Conservation (phyloP, 2,329 filamentous ascomycete species). For the Phaeosphaeria sp. region DNA sequence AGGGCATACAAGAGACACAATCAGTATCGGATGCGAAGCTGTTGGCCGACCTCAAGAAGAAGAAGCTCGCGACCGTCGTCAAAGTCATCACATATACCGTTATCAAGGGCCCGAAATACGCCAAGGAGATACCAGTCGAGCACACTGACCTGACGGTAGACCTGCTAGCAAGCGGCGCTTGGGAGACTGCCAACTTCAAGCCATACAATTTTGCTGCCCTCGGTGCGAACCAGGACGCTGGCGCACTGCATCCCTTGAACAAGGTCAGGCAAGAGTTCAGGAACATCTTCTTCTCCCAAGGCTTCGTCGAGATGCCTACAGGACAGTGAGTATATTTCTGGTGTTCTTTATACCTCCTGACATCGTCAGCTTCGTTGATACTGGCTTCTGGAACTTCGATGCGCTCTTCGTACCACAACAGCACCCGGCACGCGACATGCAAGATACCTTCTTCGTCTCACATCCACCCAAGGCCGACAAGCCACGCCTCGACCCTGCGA, state of each 20-base stretch:
- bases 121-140: conserved; percentile 86
- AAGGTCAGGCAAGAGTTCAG: conserved; percentile 97
- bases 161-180: conserved; percentile 85
- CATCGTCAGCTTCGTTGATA: conserved; percentile 77
- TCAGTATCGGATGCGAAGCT: conserved; percentile 76
- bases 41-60: conserved; percentile 84
- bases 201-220: conserved; percentile 79
- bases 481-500: conserved; percentile 63
- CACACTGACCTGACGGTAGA: conserved; percentile 95
- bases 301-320: conserved; percentile 98
- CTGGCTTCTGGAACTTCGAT: conserved; percentile 99
- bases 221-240: conserved; percentile 66
- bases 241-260: conserved; percentile 68
- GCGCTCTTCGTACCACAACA: conserved; percentile 96
- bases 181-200: conserved; percentile 92
- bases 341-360: conserved; percentile 5
- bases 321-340: conserved; percentile 62
- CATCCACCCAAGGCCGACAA: conserved; percentile 80
- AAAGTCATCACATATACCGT: conserved; percentile 88
- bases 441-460: conserved; percentile 98
- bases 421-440: conserved; percentile 94
- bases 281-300: conserved; percentile 99
- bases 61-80: conserved; percentile 83
- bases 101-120: conserved; percentile 85
- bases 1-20: conserved; percentile 72